phyloP scores from a whole-genome alignment of 257 asterid species.

The Nicotiana tomentosiformis region DNA sequence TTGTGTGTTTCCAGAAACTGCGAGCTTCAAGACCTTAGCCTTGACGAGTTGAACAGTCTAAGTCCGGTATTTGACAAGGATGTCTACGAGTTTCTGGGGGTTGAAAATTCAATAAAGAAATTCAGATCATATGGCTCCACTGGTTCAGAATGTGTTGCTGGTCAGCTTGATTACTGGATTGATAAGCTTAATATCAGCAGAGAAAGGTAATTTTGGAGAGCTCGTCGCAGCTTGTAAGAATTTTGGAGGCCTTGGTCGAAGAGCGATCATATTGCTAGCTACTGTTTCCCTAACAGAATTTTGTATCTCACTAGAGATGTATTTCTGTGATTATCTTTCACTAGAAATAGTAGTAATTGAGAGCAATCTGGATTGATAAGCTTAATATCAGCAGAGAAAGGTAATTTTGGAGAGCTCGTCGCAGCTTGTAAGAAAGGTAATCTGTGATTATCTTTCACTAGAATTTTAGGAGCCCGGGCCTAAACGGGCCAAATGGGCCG shows the following conservation, averaged over 20 bases:
- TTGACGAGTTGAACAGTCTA: constrained; percentile 56
- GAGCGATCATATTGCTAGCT: constrained; percentile 4
- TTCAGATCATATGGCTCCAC: constrained; percentile 96
- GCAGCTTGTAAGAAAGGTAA: neutral
- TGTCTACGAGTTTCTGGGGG: constrained; percentile 78
- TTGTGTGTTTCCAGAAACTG: constrained; percentile 59
- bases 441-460: too few relatives aligned
- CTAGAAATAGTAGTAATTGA: too few relatives aligned
- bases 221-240: neutral
- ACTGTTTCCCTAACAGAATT: neutral
- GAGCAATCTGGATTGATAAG: constrained; percentile 43
- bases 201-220: neutral
- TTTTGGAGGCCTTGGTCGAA: neutral
- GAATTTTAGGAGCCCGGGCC: too few relatives aligned
- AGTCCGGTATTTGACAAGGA: constrained; percentile 61
- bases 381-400: constrained; percentile 30
- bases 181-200: constrained; percentile 38
- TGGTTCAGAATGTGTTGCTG: constrained; percentile 81
- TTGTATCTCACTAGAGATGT: neutral
- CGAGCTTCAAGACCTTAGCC: constrained; percentile 61
- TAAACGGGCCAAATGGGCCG: too few relatives aligned
- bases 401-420: neutral
- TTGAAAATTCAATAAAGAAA: constrained; percentile 71
- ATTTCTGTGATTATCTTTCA: neutral
- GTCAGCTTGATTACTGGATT: constrained; percentile 77